Evolutionary conservation across 495 filamentous ascomycete species (phyloP).

Genomic region (Aspergillus baeticus): DNA sequence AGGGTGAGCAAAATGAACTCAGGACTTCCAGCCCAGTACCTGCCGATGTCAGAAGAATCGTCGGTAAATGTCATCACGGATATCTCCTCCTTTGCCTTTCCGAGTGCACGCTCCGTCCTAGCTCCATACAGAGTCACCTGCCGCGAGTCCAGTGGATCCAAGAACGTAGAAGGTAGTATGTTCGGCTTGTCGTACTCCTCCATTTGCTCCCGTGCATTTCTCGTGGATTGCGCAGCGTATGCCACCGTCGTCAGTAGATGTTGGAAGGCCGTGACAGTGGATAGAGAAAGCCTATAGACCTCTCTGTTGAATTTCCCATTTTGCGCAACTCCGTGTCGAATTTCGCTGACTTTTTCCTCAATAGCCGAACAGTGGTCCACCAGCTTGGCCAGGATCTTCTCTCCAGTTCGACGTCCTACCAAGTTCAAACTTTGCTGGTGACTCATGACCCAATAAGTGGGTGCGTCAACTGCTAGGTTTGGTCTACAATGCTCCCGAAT

Average conservation of each 20-base stretch:
- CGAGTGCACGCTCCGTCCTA: neutral
- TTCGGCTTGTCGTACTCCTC: neutral
- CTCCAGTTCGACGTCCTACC: neutral
- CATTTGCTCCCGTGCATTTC: neutral
- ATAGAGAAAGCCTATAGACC: neutral
- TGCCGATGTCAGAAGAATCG: neutral
- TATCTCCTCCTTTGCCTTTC: neutral
- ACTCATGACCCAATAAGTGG: neutral
- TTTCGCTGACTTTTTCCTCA: neutral
- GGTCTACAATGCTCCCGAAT: neutral
- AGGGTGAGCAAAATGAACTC: neutral
- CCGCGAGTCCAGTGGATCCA: neutral
- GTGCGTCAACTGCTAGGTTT: neutral
- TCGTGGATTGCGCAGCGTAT: neutral
- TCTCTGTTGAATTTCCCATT: slow-evolving; percentile 1
- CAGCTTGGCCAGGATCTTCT: neutral
- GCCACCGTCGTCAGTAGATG: slow-evolving; percentile 1
- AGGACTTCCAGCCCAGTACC: neutral
- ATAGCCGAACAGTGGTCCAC: neutral
- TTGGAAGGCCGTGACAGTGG: neutral
- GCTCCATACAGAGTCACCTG: neutral
- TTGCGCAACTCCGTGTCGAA: neutral
- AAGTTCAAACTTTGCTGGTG: neutral
- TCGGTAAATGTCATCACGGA: neutral
- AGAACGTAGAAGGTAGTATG: neutral